A percentile compares a stretch with the other conserved stretches of the same genome.
These are phyloP conservation scores for Backusella psychrophila DNA, from an alignment of 192 early-diverging fungal genomes.

Conservation along the genomic window DNA sequence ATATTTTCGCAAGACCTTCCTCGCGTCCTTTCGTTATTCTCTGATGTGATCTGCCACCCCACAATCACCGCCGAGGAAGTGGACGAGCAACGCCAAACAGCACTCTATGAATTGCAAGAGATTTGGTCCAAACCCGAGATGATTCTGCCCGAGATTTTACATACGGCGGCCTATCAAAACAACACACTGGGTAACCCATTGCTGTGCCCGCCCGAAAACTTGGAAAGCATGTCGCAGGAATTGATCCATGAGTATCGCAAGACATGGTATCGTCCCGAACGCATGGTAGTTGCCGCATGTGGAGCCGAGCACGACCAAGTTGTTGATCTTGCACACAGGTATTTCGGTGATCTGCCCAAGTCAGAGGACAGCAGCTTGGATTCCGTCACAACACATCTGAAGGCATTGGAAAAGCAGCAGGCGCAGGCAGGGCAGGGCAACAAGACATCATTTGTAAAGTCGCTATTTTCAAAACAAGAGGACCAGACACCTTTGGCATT, in stretches of 20 bases:
- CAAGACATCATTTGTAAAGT: conserved; percentile 24
- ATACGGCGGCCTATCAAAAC: conserved; percentile 75
- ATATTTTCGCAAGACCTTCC: conserved; percentile 84
- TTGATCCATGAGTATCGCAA: conserved; percentile 69
- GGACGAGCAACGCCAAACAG: conserved; percentile 72
- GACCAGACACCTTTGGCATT: conserved; percentile 18
- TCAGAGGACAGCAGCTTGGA: conserved; percentile 21
- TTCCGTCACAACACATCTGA: conserved; percentile 21
- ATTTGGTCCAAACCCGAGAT: conserved; percentile 82
- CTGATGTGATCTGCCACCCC: conserved; percentile 80
- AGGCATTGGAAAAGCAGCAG: conserved; percentile 28
- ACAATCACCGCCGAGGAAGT: conserved; percentile 73
- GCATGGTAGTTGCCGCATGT: conserved; percentile 86
- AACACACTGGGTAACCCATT: conserved; percentile 84
- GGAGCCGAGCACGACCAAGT: conserved; percentile 86
- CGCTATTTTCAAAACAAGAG: conserved; percentile 18
- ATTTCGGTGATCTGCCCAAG: conserved; percentile 72
- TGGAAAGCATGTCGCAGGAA: conserved; percentile 65
- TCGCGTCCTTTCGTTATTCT: conserved; percentile 69
- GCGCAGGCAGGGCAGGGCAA: neutral
- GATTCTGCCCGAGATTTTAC: conserved; percentile 85
- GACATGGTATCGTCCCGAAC: conserved; percentile 87
- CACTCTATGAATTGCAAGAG: conserved; percentile 88
- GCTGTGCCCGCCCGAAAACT: conserved; percentile 65
- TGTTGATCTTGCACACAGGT: conserved; percentile 61